Evolutionary conservation across 441 rosid species (phyloP).

Genomic region (Syzygium malaccense): DNA sequence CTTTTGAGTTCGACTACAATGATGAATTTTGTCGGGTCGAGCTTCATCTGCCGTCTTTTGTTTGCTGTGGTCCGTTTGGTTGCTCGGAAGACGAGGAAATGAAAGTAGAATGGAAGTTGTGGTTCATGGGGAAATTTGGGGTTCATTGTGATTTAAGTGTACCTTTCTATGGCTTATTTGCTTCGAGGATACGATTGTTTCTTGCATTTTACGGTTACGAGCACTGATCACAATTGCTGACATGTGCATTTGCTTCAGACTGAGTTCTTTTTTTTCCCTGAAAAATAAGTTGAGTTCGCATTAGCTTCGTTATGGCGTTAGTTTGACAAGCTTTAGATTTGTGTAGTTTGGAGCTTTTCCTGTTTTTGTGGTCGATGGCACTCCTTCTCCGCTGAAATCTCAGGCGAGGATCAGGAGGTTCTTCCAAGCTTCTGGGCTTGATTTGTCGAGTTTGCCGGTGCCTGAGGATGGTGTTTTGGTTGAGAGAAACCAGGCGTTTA

Average conservation of each 20-base stretch:
- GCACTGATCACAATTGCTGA: not conserved
- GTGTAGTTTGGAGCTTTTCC: slow-evolving; percentile 85
- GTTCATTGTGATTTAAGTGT: not conserved
- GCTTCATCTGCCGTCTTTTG: not conserved
- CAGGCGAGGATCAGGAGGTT: slow-evolving; percentile 54
- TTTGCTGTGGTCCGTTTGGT: not conserved
- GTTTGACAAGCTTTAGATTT: not conserved
- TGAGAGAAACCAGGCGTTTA: slow-evolving; percentile 59
- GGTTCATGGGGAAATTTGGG: not conserved
- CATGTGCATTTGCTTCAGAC: not conserved
- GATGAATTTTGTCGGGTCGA: not conserved
- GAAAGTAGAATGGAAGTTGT: not conserved
- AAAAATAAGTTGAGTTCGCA: not conserved
- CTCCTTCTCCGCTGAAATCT: slow-evolving; percentile 76
- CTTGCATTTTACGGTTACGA: not conserved
- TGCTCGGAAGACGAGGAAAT: not conserved
- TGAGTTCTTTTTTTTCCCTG: not conserved
- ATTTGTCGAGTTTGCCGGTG: slow-evolving; percentile 23
- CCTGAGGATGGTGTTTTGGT: slow-evolving; percentile 42
- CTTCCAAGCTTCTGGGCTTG: slow-evolving; percentile 50
- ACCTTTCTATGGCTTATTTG: not conserved
- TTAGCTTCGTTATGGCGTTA: not conserved
- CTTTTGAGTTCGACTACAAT: not conserved
- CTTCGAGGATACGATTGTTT: not conserved
- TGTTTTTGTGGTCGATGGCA: slow-evolving; percentile 78